phyloP scores from a whole-genome alignment of 768 basidiomycete species.

The Cubamyces sp. region DNA sequence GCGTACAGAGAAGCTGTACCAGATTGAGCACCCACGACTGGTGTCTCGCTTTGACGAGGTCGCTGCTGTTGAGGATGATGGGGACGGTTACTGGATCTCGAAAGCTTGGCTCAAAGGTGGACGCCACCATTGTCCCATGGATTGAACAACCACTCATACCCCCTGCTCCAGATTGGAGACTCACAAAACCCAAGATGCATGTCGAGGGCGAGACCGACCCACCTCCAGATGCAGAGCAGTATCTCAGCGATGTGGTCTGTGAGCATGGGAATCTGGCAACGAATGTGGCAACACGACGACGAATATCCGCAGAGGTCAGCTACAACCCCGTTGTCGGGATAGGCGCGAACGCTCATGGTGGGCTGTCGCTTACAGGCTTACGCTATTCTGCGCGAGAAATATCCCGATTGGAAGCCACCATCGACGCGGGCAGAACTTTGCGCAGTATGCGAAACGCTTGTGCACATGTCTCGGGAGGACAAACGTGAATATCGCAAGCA shows the following conservation, averaged over 20 bases:
- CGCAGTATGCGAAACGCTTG: slow-evolving; percentile 59
- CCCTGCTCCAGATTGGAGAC: slow-evolving; percentile 67
- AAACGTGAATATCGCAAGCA: slow-evolving; percentile 63
- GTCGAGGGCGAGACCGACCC: slow-evolving; percentile 59
- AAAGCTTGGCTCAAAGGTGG: slow-evolving; percentile 79
- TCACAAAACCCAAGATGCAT: slow-evolving; percentile 80
- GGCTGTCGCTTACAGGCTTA: slow-evolving; percentile 50
- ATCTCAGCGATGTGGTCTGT: slow-evolving; percentile 63
- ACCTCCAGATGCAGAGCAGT: slow-evolving; percentile 63
- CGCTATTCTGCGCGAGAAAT: slow-evolving; percentile 56
- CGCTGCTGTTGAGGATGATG: slow-evolving; percentile 46
- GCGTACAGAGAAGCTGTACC: slow-evolving; percentile 66
- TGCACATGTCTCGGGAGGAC: slow-evolving; percentile 61
- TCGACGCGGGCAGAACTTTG: slow-evolving; percentile 58
- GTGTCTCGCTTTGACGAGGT: slow-evolving; percentile 62
- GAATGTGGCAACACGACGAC: slow-evolving; percentile 56
- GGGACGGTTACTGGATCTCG: slow-evolving; percentile 70
- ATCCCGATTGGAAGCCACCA: slow-evolving; percentile 67
- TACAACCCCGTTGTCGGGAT: not conserved
- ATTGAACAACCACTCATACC: slow-evolving; percentile 4
- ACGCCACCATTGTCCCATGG: slow-evolving; percentile 17
- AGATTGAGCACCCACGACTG: slow-evolving; percentile 64
- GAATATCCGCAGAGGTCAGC: slow-evolving; percentile 64
- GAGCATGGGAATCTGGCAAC: slow-evolving; percentile 68
- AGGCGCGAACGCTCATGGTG: not conserved